These are phyloP conservation scores for Cercospora sojina DNA, from an alignment of 2,329 filamentous ascomycete species.

Conservation along the genomic window DNA sequence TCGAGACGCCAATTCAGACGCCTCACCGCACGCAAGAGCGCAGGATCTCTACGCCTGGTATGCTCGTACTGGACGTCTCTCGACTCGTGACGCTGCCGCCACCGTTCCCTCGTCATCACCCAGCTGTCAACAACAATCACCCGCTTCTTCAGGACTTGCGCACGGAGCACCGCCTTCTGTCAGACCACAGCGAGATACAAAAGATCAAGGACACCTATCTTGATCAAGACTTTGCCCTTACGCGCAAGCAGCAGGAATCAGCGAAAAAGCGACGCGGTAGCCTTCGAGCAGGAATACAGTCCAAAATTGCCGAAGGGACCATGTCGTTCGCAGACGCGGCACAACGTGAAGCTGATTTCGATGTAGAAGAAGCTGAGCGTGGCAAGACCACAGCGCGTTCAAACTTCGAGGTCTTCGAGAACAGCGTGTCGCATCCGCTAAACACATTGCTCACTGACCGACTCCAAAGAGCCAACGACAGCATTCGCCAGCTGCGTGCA, in stretches of 20 bases:
- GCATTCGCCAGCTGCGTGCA: conserved; percentile 73
- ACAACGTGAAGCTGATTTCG: conserved; percentile 71
- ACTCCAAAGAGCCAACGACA: conserved; percentile 68
- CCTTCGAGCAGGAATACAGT: conserved; percentile 61
- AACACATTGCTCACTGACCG: conserved; percentile 76
- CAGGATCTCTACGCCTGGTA: conserved; percentile 27
- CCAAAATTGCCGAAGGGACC: conserved; percentile 72
- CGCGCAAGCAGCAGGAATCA: conserved; percentile 48
- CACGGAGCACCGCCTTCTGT: conserved; percentile 69
- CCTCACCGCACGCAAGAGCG: conserved; percentile 27
- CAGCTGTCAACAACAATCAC: conserved; percentile 93
- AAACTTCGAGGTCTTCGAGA: conserved; percentile 83
- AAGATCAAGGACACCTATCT: conserved; percentile 43
- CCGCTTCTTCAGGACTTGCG: conserved; percentile 81
- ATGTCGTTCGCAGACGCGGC: conserved; percentile 80
- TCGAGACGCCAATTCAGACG: conserved; percentile 38
- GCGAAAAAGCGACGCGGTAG: conserved; percentile 34
- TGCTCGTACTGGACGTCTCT: conserved; percentile 70
- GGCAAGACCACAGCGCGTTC: conserved; percentile 72
- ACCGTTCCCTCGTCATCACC: conserved; percentile 89
- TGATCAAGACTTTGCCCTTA: conserved; percentile 33
- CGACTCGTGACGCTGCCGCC: conserved; percentile 89
- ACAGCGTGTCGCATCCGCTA: conserved; percentile 76
- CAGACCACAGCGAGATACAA: conserved; percentile 69
- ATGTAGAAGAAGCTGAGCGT: conserved; percentile 66